Conservation (phyloP, 2,329 filamentous ascomycete species). For the Talaromyces sp. region DNA sequence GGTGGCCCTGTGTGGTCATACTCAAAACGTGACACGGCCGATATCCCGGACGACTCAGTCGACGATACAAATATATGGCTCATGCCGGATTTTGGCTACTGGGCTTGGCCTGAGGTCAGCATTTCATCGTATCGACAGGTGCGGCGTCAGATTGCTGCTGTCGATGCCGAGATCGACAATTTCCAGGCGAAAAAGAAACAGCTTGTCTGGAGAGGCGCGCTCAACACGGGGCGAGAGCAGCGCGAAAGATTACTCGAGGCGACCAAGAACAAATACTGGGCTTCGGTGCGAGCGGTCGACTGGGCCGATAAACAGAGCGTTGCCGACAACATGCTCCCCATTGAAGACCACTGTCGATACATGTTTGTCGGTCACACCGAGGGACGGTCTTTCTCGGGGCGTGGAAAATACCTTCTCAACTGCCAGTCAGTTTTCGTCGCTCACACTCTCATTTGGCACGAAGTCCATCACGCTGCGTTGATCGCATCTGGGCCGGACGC, state of each 20-base stretch:
- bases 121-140: constrained; percentile 42
- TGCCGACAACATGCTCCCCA: constrained; percentile 40
- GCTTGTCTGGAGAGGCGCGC: constrained; percentile 46
- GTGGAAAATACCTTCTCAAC: constrained; percentile 50
- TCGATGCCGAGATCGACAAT: constrained; percentile 27
- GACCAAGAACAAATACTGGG: constrained; percentile 40
- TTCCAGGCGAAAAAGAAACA: constrained; percentile 40
- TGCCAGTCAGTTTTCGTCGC: constrained; percentile 47
- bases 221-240: constrained; percentile 33
- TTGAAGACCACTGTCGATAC: constrained; percentile 52
- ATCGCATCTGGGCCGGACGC: constrained; percentile 41
- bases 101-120: constrained; percentile 47
- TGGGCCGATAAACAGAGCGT: constrained; percentile 38
- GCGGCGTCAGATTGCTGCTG: constrained; percentile 29
- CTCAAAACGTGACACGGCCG: constrained; percentile 25
- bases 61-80: constrained; percentile 40
- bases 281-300: constrained; percentile 38
- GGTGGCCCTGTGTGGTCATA: constrained; percentile 32
- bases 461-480: constrained; percentile 46
- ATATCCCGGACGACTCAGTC: constrained; percentile 19
- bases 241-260: constrained; percentile 36
- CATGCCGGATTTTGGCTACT: constrained; percentile 52
- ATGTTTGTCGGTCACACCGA: constrained; percentile 52
- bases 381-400: constrained; percentile 50
- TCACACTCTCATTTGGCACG: constrained; percentile 45